A percentile compares a stretch with the other conserved stretches of the same genome.
Evolutionary conservation across 192 early-diverging fungal genomes (phyloP).

Genomic region (Entomortierella beljakovae): DNA sequence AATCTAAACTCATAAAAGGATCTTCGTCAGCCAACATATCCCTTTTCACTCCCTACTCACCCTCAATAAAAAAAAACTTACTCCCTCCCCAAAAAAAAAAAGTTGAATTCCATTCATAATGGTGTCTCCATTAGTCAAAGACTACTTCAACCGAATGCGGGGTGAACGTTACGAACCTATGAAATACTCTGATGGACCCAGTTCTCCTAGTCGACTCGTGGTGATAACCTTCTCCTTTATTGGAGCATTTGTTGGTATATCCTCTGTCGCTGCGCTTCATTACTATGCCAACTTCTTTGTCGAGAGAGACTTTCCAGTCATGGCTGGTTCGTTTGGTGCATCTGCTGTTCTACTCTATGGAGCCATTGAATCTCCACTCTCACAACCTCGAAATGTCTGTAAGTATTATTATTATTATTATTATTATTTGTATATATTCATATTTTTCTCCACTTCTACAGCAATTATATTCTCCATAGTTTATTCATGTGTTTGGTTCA

Average conservation of each 20-base stretch:
- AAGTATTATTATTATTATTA: slow-evolving; percentile 14
- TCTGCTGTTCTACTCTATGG: slow-evolving; percentile 71
- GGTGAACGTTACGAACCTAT: slow-evolving; percentile 35
- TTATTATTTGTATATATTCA: neutral
- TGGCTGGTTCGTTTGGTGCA: slow-evolving; percentile 61
- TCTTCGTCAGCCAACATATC: too few relatives aligned
- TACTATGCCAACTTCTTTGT: slow-evolving; percentile 44
- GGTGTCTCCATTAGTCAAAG: slow-evolving; percentile 10
- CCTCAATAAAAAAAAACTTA: too few relatives aligned
- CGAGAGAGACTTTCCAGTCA: slow-evolving; percentile 30
- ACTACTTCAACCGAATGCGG: slow-evolving; percentile 23
- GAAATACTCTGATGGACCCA: slow-evolving; percentile 3
- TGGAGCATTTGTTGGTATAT: slow-evolving; percentile 53
- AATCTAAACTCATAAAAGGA: too few relatives aligned
- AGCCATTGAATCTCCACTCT: slow-evolving; percentile 68
- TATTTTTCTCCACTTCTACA: neutral
- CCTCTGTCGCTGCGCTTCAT: slow-evolving; percentile 32
- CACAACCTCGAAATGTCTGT: slow-evolving; percentile 67
- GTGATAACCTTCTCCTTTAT: slow-evolving; percentile 53
- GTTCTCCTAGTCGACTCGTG: slow-evolving; percentile 24
- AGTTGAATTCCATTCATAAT: slow-evolving; percentile 3
- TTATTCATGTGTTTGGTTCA: too few relatives aligned
- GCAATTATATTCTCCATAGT: neutral
- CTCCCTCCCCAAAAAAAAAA: too few relatives aligned
- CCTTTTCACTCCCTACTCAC: too few relatives aligned